phyloP scores from a whole-genome alignment of 192 early-diverging fungal species.

The Mortierella claussenii region DNA sequence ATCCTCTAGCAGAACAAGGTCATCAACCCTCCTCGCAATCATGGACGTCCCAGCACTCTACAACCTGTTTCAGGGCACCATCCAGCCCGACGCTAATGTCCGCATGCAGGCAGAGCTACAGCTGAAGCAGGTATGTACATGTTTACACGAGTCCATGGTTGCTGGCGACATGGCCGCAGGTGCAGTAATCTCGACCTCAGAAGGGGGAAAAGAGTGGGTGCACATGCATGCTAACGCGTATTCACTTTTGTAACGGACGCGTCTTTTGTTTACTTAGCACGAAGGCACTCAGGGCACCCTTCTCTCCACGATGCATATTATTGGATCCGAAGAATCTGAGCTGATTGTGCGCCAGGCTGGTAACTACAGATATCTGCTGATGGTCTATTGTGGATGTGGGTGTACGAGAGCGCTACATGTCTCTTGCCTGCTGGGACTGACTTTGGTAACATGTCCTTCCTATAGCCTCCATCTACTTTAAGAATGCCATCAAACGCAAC shows the following conservation, averaged over 20 bases:
- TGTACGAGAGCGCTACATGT: too few relatives aligned
- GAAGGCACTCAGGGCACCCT: slow-evolving; percentile 46
- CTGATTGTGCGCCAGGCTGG: slow-evolving; percentile 67
- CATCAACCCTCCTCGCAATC: not conserved
- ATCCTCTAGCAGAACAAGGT: not conserved
- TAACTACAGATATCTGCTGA: slow-evolving; percentile 18
- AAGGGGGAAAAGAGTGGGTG: not conserved
- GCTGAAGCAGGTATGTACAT: slow-evolving; percentile 73
- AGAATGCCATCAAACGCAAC: slow-evolving; percentile 42
- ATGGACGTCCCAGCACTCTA: slow-evolving; percentile 74
- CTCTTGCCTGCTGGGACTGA: too few relatives aligned
- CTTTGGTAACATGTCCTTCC: too few relatives aligned
- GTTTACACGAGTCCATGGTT: too few relatives aligned
- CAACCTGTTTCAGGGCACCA: slow-evolving; percentile 80
- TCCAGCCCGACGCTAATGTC: slow-evolving; percentile 79
- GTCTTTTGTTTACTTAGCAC: too few relatives aligned
- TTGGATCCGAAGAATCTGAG: slow-evolving; percentile 63
- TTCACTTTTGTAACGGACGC: not conserved
- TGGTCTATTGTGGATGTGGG: too few relatives aligned
- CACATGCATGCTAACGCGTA: not conserved
- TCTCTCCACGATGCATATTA: slow-evolving; percentile 57
- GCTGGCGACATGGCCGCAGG: too few relatives aligned
- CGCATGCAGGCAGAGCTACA: slow-evolving; percentile 87
- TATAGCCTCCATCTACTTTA: slow-evolving; percentile 47
- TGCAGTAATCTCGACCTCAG: too few relatives aligned